These are phyloP conservation scores for Bryum argenteum DNA, from an alignment of 225 moss, liverwort and hornwort genomes.

Conservation along the genomic window DNA sequence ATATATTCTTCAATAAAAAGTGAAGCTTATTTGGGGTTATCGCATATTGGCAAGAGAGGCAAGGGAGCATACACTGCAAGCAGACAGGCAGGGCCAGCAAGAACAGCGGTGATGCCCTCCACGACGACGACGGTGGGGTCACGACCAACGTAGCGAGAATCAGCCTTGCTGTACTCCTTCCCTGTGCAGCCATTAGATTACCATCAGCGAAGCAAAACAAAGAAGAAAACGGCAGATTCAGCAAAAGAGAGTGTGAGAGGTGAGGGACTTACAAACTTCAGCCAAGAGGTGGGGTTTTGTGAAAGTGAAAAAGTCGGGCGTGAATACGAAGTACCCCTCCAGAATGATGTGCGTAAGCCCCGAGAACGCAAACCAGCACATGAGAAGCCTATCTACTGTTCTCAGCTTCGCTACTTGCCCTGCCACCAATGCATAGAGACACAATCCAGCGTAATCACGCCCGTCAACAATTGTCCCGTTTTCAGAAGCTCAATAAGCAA, in stretches of 20 bases:
- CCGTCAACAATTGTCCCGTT: not conserved
- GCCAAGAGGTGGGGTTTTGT: slow-evolving; percentile 65
- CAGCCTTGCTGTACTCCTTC: slow-evolving; percentile 99
- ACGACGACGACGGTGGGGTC: slow-evolving; percentile 77
- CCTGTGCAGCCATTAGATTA: slow-evolving; percentile 44
- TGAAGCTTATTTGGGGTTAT: not conserved
- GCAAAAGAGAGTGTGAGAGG: not conserved
- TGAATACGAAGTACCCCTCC: slow-evolving; percentile 94
- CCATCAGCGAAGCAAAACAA: no score
- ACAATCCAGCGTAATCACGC: slow-evolving; percentile 9
- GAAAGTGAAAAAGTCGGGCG: slow-evolving; percentile 71
- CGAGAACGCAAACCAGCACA: slow-evolving; percentile 91
- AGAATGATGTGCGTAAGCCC: slow-evolving; percentile 80
- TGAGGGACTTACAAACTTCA: slow-evolving; percentile 73
- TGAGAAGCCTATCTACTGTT: slow-evolving; percentile 66
- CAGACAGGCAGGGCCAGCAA: slow-evolving; percentile 83
- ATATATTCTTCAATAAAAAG: not conserved
- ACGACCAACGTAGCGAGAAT: slow-evolving; percentile 79
- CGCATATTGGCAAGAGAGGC: not conserved
- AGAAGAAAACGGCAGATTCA: not conserved
- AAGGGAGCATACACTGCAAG: slow-evolving; percentile 66
- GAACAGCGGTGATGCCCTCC: slow-evolving; percentile 83
- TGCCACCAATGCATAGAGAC: slow-evolving; percentile 22
- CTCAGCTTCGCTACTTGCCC: slow-evolving; percentile 52
- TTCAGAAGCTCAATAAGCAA: not conserved